Base-by-base conservation (phyloP, 106 monocot genomes). In the Posidonia australis region DNA sequence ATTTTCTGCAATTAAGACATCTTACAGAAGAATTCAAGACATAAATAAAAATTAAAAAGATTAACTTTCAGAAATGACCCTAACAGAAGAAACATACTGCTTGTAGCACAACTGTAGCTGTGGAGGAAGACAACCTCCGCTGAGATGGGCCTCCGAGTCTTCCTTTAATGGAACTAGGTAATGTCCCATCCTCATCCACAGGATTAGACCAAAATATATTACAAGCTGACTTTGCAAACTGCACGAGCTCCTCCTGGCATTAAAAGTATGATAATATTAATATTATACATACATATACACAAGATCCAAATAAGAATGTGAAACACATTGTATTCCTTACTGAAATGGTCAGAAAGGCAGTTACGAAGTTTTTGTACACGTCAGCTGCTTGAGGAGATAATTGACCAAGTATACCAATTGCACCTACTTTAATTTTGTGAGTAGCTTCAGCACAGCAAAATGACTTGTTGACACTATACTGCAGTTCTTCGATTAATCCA, bases 61-160 rank as follows among this genome's bases (percentile, higher is more conserved):
- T 13, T 11, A 17, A 49, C 48, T 16, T 49, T 49, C 13, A 49
- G 14, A 57, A 25, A 18, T 9, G 9, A 29, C 14, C 14, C 26
- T n/a, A 60, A 10, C 24, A 42, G 17, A 70, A 60, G 46, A 51
- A 71, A 78, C 74, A 60, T 89, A 93, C 93, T 70, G 84, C 86
- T 67, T 84, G 77, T 57, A 89, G 42, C 55, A 94, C 77, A 53
- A 68, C 60, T 68, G 93, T 64, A n/a, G 79, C 80, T 10, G 71
- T 81, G 63, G 27, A 23, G 27, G 72, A 69, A 77, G 79, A 59
- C 67, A 94, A 74, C 3, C 93, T 86, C 24, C 93, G 24, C 62
- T 74, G 83, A 75, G 81, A 81, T 62, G 83, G 89, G 2, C 93
- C 93, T 60, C 93, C 93, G 74, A 94, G 89, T 74, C 74, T 94